Evolutionary conservation across 306 rosid species (phyloP).

Genomic region (Benincasa hispida): DNA sequence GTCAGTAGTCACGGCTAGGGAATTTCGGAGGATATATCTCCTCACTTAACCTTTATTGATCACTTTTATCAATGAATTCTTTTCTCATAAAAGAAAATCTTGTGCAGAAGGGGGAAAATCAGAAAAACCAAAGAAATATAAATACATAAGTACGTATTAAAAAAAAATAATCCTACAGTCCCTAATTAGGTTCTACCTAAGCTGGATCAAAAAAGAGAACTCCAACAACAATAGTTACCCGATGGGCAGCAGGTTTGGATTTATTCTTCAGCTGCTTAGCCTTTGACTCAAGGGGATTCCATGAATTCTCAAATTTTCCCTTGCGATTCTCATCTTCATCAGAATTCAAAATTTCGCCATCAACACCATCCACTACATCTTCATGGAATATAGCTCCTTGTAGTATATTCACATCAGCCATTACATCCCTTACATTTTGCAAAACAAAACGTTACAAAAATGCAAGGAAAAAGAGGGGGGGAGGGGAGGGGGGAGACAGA

Average conservation of each 20-base stretch:
- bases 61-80: not conserved
- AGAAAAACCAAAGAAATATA: not conserved
- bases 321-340: constrained; percentile 33
- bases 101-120: not conserved
- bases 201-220: not conserved
- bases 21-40: not conserved
- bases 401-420: constrained; percentile 88
- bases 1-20: not conserved
- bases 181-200: not conserved
- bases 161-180: not conserved
- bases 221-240: constrained; percentile 31
- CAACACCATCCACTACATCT: constrained; percentile 48
- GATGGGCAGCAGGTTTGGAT: constrained; percentile 84
- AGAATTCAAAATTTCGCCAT: constrained; percentile 19
- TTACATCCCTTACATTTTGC: constrained; percentile 54
- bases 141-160: not conserved
- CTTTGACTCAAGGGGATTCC: constrained; percentile 65
- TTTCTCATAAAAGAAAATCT: not conserved
- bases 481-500: not conserved
- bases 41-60: not conserved
- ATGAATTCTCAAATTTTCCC: constrained; percentile 42
- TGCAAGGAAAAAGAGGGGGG: not conserved
- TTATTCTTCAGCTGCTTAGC: constrained; percentile 45
- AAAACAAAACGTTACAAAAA: not conserved
- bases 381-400: constrained; percentile 99